Evolutionary conservation across 169 alveolate species (phyloP), one percentile per base, ranked within the genome.

Genomic region (Babesia gibsoni): DNA sequence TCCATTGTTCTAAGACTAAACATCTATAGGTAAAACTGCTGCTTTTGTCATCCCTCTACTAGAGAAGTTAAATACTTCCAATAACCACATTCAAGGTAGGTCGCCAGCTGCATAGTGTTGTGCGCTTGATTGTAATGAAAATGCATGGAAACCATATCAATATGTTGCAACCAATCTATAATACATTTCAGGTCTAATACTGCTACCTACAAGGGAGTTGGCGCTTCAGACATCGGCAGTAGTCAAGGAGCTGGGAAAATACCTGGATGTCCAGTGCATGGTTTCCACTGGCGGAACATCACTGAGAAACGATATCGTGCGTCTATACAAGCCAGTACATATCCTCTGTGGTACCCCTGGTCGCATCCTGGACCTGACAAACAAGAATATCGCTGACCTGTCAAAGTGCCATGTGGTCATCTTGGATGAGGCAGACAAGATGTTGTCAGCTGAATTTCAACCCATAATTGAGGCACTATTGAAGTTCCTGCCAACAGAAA

Each of bases 301-400:
- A 64, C 85, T 98, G 43, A 87, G 98, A 41, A 98, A 98, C 57
- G 99, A 98, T 81, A 96, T 96, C 48, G 92, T 94, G 89, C 92
- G 99, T 42, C 77, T 98, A 49, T 93, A 95, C 83, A 91, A 94
- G 72, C 94, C 95, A 36, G 99, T 96, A 22, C 99, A 96, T 79
- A 93, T 97, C 2, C 88, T 98, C n/a, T 98, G 97, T 20, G 99
- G 99, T n/a, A 98, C 99, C 5, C 99, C 99, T 14, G 99, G 99
- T 30, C 91, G 99, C 53, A 92, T 97, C 22, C 85, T 96, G 39
- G 99, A 97, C 65, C 91, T 97, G 72, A 95, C 99, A 25, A 91
- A 94, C 89, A 95, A 94, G 90, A 97, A 92, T 63, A 94, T 94
- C 29, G 97, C 98, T 48, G 91, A 93, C 43, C 84, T 98, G 57